Evolutionary conservation across 2,329 filamentous ascomycete genomes (phyloP).

Genomic region (Fusarium vanettenii): DNA sequence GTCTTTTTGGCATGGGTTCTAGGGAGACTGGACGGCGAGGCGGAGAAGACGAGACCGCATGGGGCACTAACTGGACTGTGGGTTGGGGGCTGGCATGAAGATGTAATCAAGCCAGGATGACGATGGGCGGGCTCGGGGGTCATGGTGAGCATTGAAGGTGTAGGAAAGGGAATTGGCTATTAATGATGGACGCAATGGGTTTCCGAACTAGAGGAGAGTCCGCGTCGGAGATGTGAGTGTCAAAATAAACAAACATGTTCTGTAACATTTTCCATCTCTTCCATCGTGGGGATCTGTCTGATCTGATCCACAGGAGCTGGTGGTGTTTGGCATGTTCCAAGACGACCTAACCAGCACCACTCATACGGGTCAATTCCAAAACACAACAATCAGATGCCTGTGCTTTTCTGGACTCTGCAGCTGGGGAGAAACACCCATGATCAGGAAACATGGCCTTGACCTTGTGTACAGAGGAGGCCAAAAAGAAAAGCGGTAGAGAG

Average conservation of each 20-base stretch:
- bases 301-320: conserved; percentile 7
- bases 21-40: background rate
- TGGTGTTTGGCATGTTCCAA: conserved; percentile 18
- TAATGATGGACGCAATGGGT: background rate
- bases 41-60: conserved; percentile 7
- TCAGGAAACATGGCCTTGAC: background rate
- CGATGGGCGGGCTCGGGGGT: background rate
- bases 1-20: background rate
- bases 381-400: conserved; percentile 6
- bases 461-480: background rate
- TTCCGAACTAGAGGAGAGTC: background rate
- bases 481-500: background rate
- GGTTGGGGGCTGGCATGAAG: conserved; percentile 33
- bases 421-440: background rate
- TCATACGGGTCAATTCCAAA: conserved; percentile 27
- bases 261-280: conserved; percentile 3
- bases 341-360: conserved; percentile 9
- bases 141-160: conserved; percentile 3
- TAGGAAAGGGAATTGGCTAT: conserved; percentile 14
- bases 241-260: conserved; percentile 7
- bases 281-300: background rate
- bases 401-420: background rate
- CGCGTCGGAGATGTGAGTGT: background rate
- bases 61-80: conserved; percentile 21
- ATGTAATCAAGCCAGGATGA: conserved; percentile 35